Evolutionary conservation across 345 rosid species (phyloP).

Genomic region (Eucalyptus curtisii): DNA sequence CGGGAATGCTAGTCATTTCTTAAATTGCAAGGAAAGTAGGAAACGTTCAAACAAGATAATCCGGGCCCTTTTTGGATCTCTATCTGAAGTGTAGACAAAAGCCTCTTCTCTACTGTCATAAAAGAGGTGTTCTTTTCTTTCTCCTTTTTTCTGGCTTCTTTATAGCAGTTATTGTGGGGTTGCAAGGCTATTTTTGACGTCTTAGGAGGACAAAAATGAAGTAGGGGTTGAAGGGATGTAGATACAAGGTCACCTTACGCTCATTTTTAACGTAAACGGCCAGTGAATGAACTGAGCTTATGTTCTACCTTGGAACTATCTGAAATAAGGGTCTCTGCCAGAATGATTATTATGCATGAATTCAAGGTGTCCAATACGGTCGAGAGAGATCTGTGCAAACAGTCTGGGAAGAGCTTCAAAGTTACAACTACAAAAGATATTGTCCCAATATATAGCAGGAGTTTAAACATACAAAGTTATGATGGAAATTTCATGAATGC

Average conservation of each 20-base stretch:
- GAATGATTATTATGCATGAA: not conserved
- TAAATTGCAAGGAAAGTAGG: not conserved
- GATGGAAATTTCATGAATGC: accelerated
- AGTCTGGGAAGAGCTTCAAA: not conserved
- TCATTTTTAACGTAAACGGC: not conserved
- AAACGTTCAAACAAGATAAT: not conserved
- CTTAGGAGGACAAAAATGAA: not conserved
- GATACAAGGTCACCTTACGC: not conserved
- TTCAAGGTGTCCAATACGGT: not conserved
- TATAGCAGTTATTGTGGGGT: not conserved
- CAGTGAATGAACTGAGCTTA: not conserved
- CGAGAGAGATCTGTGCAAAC: not conserved
- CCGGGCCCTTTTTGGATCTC: not conserved
- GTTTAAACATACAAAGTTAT: not conserved
- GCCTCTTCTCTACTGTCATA: not conserved
- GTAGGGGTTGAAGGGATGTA: not conserved
- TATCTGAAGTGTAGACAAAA: not conserved
- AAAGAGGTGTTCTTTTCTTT: not conserved
- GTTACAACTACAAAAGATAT: not conserved
- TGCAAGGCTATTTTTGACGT: not conserved
- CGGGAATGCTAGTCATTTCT: not conserved
- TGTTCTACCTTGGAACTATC: not conserved
- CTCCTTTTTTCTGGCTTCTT: not conserved
- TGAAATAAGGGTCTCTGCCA: not conserved
- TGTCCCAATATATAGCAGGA: accelerated